Evolutionary conservation across 106 monocot species (phyloP), one percentile per base, ranked within the genome.

Genomic region (Alisma plantagoaquatica): DNA sequence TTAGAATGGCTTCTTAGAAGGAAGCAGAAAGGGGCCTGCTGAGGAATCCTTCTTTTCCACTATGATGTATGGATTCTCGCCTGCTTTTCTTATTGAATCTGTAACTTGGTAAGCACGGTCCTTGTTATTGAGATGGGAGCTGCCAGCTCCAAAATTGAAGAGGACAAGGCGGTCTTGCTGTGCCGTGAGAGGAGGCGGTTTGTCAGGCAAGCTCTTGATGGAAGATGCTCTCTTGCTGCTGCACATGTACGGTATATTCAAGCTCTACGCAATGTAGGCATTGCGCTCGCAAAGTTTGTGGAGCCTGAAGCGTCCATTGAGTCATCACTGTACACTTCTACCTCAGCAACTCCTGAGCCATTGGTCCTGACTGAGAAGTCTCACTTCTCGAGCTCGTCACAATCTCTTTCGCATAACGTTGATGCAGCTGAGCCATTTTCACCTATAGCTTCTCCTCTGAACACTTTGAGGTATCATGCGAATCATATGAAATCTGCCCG

Each of bases 131-230:
- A n/a, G n/a, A 98, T 89, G 96, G 96, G 89, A 15, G 70, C 58
- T 61, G 42, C 88, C 4, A 58, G 59, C 50, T 81, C 84, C 27
- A 89, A 65, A 47, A 71, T 74, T 56, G 81, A 98, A 24, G 96
- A 89, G 29, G 85, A 85, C 66, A 89, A 84, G 51, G 77, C 96
- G 17, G 73, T 89, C 44, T 5, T 69, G n/a, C 46, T 98, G 33
- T 98, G 96, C 26, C 80, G 74, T 23, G 81, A 98, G 56, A 84
- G 96, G 48, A 98, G 67, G 42, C 70, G 61, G 23, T 82, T 82
- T 57, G 76, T 98, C 30, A 81, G 58, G 59, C 75, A 89, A 66
- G 84, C 89, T 29, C 69, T 89, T 44, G 85, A 85, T 64, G 78
- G 84, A 49, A 75, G 96, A 50, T 85, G 75, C 51, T 49, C 65